Conservation (phyloP, 2,329 filamentous ascomycete genomes). For the Acephala macrosclerotiorum region DNA sequence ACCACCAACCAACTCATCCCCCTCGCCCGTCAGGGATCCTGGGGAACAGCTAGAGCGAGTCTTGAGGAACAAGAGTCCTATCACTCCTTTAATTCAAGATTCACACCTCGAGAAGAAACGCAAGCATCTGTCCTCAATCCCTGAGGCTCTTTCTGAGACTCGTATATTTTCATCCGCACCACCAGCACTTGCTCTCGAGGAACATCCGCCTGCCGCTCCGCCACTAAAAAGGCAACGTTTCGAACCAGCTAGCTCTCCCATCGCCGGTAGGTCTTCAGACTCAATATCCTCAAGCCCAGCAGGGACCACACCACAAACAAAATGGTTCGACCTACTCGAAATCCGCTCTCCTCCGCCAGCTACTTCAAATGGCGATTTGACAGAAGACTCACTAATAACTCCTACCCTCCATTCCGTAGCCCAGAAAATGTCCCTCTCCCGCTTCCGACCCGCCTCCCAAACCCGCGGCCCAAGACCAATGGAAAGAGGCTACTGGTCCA, state of each 20-base stretch:
- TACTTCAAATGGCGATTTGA: conserved; percentile 53
- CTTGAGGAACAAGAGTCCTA: not conserved
- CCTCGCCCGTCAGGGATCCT: conserved; percentile 21
- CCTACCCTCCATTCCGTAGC: conserved; percentile 60
- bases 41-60: not conserved
- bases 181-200: conserved; percentile 4
- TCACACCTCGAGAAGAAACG: conserved; percentile 22
- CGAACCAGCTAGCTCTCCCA: conserved; percentile 8
- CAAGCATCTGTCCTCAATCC: conserved; percentile 20
- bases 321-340: conserved; percentile 45
- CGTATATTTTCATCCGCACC: conserved; percentile 22
- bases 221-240: conserved; percentile 15
- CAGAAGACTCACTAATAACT: conserved; percentile 62
- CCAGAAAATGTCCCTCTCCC: conserved; percentile 51
- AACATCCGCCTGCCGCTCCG: not conserved
- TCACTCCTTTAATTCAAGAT: conserved; percentile 22
- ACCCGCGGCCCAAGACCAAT: conserved; percentile 59
- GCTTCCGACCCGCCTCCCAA: conserved; percentile 58
- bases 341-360: conserved; percentile 63
- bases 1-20: conserved; percentile 8
- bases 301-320: not conserved
- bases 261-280: not conserved
- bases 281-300: not conserved
- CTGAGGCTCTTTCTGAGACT: conserved; percentile 22
- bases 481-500: conserved; percentile 81